Conservation (phyloP, 345 rosid species). For the Kernera saxatilis region DNA sequence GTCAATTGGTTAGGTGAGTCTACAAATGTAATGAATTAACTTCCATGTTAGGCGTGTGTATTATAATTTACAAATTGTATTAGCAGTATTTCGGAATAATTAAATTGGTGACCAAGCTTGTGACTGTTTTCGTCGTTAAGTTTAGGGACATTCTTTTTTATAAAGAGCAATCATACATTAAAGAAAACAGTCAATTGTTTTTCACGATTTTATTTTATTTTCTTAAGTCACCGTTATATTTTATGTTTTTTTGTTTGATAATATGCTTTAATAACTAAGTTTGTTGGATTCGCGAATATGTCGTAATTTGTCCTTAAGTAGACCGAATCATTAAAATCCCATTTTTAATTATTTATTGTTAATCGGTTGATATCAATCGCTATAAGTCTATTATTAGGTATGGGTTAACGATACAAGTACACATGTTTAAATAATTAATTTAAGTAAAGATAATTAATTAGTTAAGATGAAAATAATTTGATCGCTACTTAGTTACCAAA, state of each 20-base stretch:
- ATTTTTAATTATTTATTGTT: background rate
- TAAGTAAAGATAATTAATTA: background rate
- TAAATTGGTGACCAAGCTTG: background rate
- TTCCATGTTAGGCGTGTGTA: constrained; percentile 6
- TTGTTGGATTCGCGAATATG: background rate
- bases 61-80: background rate
- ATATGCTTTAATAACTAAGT: background rate
- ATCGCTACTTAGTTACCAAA: background rate
- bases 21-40: background rate
- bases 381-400: constrained; percentile 1
- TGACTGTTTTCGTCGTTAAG: background rate
- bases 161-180: background rate
- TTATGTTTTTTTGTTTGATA: too few species aligned
- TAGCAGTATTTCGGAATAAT: background rate
- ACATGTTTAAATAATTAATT: background rate
- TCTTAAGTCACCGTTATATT: background rate
- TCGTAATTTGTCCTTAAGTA: background rate
- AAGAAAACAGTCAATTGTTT: background rate
- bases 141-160: background rate
- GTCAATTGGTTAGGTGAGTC: constrained; percentile 20
- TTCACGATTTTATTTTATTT: background rate
- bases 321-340: background rate
- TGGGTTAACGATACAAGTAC: background rate
- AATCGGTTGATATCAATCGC: constrained; percentile 13
- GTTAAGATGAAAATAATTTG: background rate